These are phyloP conservation scores for Terfezia boudieri DNA, from an alignment of 495 filamentous ascomycete genomes.

Conservation along the genomic window DNA sequence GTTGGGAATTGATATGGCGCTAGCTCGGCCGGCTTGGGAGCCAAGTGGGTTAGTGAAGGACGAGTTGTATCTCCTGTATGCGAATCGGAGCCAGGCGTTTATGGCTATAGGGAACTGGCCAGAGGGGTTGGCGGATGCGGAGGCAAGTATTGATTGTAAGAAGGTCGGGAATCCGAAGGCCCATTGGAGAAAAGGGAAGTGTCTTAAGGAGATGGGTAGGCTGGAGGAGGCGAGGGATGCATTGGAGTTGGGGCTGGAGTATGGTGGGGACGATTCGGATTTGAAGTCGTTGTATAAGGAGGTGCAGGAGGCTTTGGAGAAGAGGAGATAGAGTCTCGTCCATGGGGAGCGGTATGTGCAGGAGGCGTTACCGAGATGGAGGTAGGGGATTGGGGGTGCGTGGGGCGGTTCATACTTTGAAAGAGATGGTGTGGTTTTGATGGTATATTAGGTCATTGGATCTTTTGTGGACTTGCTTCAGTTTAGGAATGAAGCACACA, in stretches of 20 bases:
- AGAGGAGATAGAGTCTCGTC: not conserved
- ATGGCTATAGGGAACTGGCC: slow-evolving; percentile 61
- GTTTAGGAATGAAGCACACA: too few relatives aligned
- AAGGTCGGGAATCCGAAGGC: slow-evolving; percentile 71
- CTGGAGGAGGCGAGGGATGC: slow-evolving; percentile 59
- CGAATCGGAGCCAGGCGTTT: slow-evolving; percentile 75
- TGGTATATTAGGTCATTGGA: too few relatives aligned
- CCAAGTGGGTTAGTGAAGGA: slow-evolving; percentile 58
- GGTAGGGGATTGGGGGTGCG: too few relatives aligned
- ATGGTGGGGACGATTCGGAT: slow-evolving; percentile 58
- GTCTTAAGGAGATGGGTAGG: slow-evolving; percentile 74
- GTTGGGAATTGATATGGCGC: slow-evolving; percentile 68
- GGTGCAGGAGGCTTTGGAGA: slow-evolving; percentile 20
- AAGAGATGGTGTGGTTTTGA: too few relatives aligned
- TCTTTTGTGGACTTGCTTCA: too few relatives aligned
- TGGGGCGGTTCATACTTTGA: too few relatives aligned
- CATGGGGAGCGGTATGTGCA: too few relatives aligned
- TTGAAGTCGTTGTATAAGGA: slow-evolving; percentile 45
- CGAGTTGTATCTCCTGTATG: slow-evolving; percentile 55
- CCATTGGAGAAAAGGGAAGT: slow-evolving; percentile 70
- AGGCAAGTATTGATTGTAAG: slow-evolving; percentile 76
- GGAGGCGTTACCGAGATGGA: too few relatives aligned
- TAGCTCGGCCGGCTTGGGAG: slow-evolving; percentile 67
- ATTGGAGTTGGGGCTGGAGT: slow-evolving; percentile 51
- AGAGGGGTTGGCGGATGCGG: slow-evolving; percentile 64